Evolutionary conservation across 164 flowering plant genomes (phyloP), one percentile per base, ranked within the genome.

Genomic region (Macadamia tetraphylla): DNA sequence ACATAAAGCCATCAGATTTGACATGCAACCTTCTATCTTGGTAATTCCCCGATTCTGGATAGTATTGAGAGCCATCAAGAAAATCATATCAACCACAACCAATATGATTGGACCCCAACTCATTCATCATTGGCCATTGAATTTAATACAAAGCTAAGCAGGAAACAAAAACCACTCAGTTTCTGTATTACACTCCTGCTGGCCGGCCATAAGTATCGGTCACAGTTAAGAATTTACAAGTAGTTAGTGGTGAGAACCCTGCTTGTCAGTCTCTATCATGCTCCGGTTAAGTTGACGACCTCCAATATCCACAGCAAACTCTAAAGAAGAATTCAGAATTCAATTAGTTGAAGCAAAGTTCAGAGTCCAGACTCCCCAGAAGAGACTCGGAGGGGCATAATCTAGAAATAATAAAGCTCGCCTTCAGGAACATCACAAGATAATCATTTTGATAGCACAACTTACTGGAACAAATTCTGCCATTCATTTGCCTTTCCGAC

Each of bases 401-500:
- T 57, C 59, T 3, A 3, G 7, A 6, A 57, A 57, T 8, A 18
- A 23, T 1, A 18, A 23, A 8, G 1, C 30, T 7, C 18, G 30
- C 59, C 29, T 57, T 8, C 30, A 7, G 6, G 13, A 18, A 57
- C 29, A 18, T 18, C 9, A 57, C 9, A 57, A 18, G 15, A 17
- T 53, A 46, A 46, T 46, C 51, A 4, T 46, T 46, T 8, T 9
- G 51, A 11, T 46, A 3, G 6, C 57, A 14, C 5, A 53, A 53
- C 57, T 53, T 53, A 53, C 57, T 17, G 15, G 32, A 30, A 29
- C 17, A 10, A 9, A 49, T 8, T 60, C 40, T 12, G 23, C 60
- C 51, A 49, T 32, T 78, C 71, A 85, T 72, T 74, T 83, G 63
- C 73, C 82, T 72, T 81, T 84, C 35, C 82, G 75, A 31, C 85